Evolutionary conservation across 768 basidiomycete species (phyloP), one percentile per base, ranked within the genome.

Genomic region (Pisolithus sp.): DNA sequence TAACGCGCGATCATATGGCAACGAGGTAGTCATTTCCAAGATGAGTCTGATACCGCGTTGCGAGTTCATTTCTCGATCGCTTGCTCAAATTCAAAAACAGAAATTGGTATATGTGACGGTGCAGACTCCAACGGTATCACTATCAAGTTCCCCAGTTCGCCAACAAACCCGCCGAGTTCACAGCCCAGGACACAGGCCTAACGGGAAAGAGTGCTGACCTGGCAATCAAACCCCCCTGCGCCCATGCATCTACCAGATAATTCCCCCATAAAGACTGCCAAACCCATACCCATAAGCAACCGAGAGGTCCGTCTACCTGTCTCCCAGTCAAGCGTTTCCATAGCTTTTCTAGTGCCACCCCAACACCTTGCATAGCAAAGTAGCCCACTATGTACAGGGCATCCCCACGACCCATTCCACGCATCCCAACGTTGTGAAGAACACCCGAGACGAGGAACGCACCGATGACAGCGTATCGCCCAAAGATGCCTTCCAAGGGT

Each of bases 361-460:
- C 81, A 1, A 81, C 57, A 10, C 76, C 83, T 55, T 77, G 80
- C 60, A 80, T 62, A 43, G 85, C 38, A 60, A 85, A 87, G 61
- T 79, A 84, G 2, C 75, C 77, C 1, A 68, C 64, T 6, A 80
- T 66, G 7, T 51, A 48, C 7, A 51, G 12, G 0, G 77, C 72
- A 38, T 85, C 77, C 1, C 69, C 82, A 4, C 70, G 69, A 1
- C 74, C 77, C 77, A 85, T 76, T 5, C 79, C 80, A 72, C 76
- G 84, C 48, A 80, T 52, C 12, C 78, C 82, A 15, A 77, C 34
- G 54, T 80, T 73, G 51, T 89, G 86, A 4, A 86, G 59, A 7
- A 79, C n/a, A 4, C 75, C 83, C 0, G 86, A 88, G 7, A 78
- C 53, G 3, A 76, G 45, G 61, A 88, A 88, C 4, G 76, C 77